Percentiles rank a stretch among this genome's conserved stretches.
These are phyloP conservation scores for Aspergillus sp. DNA, from an alignment of 2,329 filamentous ascomycete genomes.

Conservation along the genomic window DNA sequence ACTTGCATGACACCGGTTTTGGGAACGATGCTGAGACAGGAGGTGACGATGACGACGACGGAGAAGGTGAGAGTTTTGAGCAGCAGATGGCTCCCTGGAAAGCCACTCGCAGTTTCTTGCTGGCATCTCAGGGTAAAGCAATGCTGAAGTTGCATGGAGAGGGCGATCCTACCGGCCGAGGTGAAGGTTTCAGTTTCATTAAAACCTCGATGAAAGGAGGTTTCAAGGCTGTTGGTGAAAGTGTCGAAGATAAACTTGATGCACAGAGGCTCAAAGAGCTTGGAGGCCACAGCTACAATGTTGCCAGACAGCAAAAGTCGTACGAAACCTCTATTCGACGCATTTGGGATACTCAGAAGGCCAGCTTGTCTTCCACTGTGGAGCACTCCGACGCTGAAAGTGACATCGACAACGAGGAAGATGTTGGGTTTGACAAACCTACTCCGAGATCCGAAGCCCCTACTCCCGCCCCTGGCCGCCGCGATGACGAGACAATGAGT, in stretches of 20 bases:
- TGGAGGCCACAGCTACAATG: conserved; percentile 94
- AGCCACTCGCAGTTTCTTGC: conserved; percentile 91
- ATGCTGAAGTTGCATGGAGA: conserved; percentile 95
- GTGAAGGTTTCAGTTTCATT: conserved; percentile 93
- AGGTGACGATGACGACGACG: conserved; percentile 58
- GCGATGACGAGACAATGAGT: conserved; percentile 72
- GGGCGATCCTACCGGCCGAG: conserved; percentile 88
- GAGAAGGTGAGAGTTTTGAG: conserved; percentile 71
- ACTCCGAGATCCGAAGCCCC: conserved; percentile 64
- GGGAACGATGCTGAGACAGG: conserved; percentile 64
- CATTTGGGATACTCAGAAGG: conserved; percentile 87
- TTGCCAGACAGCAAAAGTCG: conserved; percentile 85
- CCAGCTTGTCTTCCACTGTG: conserved; percentile 67
- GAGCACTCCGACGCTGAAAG: conserved; percentile 72
- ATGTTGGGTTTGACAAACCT: conserved; percentile 42
- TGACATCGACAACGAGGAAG: conserved; percentile 52
- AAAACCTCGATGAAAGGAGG: conserved; percentile 98
- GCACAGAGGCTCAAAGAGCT: conserved; percentile 64
- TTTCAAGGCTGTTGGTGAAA: conserved; percentile 85
- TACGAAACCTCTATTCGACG: conserved; percentile 88
- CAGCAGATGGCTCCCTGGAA: conserved; percentile 94
- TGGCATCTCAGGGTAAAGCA: conserved; percentile 88
- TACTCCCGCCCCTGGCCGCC: conserved; percentile 52
- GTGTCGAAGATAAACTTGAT: conserved; percentile 79
- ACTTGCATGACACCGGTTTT: conserved; percentile 86